phyloP scores from a whole-genome alignment of 208 protist genomes.

The Tritrichomonas musculus region DNA sequence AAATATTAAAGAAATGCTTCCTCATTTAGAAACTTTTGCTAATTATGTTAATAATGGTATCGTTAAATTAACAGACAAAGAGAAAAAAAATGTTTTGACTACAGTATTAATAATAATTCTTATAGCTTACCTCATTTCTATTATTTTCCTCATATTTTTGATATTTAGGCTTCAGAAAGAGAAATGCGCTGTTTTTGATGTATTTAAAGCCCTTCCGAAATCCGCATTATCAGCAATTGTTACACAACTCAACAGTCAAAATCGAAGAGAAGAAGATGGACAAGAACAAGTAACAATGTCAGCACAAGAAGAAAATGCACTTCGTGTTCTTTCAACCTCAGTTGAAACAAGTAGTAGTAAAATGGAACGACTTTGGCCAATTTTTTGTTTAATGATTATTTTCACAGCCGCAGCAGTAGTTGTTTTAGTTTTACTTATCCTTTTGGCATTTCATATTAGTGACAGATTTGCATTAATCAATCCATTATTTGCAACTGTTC shows the following conservation, averaged over 20 bases:
- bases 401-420: neutral
- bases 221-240: neutral
- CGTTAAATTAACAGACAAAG: no score
- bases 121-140: neutral
- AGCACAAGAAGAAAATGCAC: neutral
- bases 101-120: neutral
- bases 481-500: neutral
- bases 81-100: neutral
- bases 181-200: neutral
- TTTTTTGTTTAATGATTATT: neutral
- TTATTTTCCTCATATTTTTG: neutral
- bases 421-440: neutral
- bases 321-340: neutral
- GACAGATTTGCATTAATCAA: neutral
- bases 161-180: neutral
- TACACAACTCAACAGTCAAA: neutral
- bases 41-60: neutral
- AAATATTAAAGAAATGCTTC: neutral
- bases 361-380: neutral
- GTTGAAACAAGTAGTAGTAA: neutral
- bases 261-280: neutral
- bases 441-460: neutral
- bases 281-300: neutral
- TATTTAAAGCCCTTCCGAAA: slow-evolving; percentile 9
- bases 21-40: neutral